Percentiles rank a stretch among this genome's conserved stretches.
These are phyloP conservation scores for Theobroma grandiflorum DNA, from an alignment of 441 rosid genomes.

Conservation along the genomic window DNA sequence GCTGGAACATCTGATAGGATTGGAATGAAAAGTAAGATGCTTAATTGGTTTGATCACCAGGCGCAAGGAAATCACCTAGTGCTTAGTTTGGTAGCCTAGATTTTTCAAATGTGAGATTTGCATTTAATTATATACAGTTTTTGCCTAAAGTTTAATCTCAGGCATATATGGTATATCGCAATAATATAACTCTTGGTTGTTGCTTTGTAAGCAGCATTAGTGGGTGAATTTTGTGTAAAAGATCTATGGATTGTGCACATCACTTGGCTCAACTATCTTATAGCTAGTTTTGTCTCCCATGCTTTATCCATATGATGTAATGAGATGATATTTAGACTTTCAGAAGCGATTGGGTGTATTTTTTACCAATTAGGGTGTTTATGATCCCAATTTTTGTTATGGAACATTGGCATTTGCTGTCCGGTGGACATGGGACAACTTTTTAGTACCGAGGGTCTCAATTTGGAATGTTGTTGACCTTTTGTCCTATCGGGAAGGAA, in stretches of 20 bases:
- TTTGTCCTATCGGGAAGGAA: slow-evolving; percentile 15
- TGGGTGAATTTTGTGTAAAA: slow-evolving; percentile 3
- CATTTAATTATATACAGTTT: not conserved
- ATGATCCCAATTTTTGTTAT: slow-evolving; percentile 10
- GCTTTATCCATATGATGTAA: not conserved
- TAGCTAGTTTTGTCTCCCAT: slow-evolving; percentile 6
- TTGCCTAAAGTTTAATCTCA: slow-evolving; percentile 6
- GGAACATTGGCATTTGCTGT: not conserved
- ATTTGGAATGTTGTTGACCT: slow-evolving; percentile 9
- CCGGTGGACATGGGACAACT: not conserved
- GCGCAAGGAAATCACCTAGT: not conserved
- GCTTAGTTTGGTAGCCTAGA: not conserved
- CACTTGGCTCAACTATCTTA: not conserved
- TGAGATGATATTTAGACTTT: slow-evolving; percentile 16
- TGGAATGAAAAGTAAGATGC: not conserved
- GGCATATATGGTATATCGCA: not conserved
- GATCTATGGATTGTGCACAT: not conserved
- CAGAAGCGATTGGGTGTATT: not conserved
- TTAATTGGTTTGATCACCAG: not conserved
- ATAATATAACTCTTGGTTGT: slow-evolving; percentile 14
- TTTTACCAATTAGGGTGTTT: slow-evolving; percentile 6
- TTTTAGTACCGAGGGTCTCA: slow-evolving; percentile 3
- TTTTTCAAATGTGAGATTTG: not conserved
- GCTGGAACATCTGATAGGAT: too few relatives aligned
- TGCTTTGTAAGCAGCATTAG: not conserved